Base-by-base conservation (phyloP, 148 eudicot genomes). In the Rhododendron ovatum region DNA sequence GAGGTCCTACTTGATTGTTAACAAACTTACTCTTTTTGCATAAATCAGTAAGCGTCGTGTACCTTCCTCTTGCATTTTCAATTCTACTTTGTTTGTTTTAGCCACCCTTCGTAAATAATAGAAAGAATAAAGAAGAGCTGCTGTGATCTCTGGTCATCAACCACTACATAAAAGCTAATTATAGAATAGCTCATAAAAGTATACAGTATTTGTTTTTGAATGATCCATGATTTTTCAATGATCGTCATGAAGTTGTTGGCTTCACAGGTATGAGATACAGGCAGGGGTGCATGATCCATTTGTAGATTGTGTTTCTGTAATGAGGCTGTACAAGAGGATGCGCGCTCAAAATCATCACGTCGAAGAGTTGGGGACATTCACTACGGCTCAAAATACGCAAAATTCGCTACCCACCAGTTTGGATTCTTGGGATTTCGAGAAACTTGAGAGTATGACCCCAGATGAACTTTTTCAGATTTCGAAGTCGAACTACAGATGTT, bases 291-390 rank as follows among this genome's bases (percentile, higher is more conserved):
- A 93, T 47, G 95, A 94, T 89, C 95, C 94, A 9, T 95, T 88
- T 43, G 92, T 92, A 65, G 95, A 93, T 85, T 91, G 92, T 84
- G 93, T 95, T 53, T 93, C 98, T 57, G 92, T 83, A 28, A 91
- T 92, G 96, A 88, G 98, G 84, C 85, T 95, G 22, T 95, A 95
- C 89, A 93, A 91, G 93, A 90, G 91, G 84, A 89, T 95, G 90
- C 93, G 94, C 55, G 90, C 89, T 63, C 92, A 93, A 73, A 90
- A 92, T 84, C 96, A 94, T 85, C 87, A 61, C 78, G 22, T 47
- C 10, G 85, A 88, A 57, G 82, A 57, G 13, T 73, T 75, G 15
- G 48, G 30, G 39, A 26, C 80, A 81, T 48, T 87, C 82, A 26
- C 47, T 61, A 48, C 83, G 73, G 74, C 87, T 59, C 85, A 59